phyloP scores from a whole-genome alignment of 495 filamentous ascomycete species.

The Xylaria venustula region DNA sequence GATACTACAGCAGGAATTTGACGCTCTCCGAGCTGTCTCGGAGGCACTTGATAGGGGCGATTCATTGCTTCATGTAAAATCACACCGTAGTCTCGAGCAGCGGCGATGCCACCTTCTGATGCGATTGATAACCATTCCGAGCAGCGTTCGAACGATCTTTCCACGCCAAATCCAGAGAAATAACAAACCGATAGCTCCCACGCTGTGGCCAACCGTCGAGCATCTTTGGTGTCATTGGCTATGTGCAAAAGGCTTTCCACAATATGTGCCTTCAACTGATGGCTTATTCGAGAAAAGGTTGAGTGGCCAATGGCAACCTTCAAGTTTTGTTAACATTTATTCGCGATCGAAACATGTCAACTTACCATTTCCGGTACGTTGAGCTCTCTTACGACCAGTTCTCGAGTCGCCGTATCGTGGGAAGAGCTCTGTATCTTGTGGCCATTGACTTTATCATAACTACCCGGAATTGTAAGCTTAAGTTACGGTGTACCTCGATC shows the following conservation, averaged over 20 bases:
- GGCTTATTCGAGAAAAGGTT: background rate
- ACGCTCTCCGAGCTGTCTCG: background rate
- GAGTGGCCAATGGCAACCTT: background rate
- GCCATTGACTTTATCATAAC: background rate
- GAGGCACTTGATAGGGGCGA: background rate
- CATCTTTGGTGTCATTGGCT: background rate
- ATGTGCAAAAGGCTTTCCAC: background rate
- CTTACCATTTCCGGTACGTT: background rate
- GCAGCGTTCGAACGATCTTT: background rate
- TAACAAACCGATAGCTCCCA: background rate
- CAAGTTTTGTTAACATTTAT: background rate
- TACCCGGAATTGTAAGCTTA: background rate
- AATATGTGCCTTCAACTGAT: background rate
- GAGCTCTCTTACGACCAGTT: background rate
- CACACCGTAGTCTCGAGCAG: background rate
- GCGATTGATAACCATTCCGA: background rate
- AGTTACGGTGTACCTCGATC: too few relatives aligned
- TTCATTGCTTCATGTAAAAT: background rate
- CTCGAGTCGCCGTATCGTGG: background rate
- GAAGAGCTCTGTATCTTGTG: background rate
- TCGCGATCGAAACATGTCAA: background rate
- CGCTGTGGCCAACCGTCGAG: background rate
- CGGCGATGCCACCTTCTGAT: background rate
- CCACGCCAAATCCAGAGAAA: background rate
- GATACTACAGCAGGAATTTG: background rate